Percentiles rank a stretch among this genome's conserved stretches.
phyloP scores from a whole-genome alignment of 139 green algal genomes.

The Diplosphaera chodatii region DNA sequence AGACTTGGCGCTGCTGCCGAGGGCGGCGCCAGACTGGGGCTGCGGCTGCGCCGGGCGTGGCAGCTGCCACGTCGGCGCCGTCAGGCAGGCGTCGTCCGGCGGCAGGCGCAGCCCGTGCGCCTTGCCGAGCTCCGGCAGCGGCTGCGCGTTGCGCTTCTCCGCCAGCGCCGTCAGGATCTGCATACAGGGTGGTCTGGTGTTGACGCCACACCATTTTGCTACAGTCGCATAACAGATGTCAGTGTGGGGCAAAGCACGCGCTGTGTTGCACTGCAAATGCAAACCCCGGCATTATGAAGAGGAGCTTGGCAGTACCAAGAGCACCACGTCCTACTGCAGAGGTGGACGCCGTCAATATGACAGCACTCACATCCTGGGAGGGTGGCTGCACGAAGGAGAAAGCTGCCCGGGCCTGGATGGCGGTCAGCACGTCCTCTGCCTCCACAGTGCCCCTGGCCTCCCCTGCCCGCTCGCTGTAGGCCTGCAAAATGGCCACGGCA shows the following conservation, averaged over 20 bases:
- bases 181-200: no score
- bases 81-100: background rate
- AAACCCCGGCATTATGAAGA: no score
- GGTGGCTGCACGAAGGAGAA: constrained; percentile 40
- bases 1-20: no score
- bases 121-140: constrained; percentile 29
- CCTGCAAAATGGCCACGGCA: no score
- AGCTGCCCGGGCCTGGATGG: constrained; percentile 35
- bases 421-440: constrained; percentile 56
- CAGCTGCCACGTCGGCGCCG: background rate
- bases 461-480: constrained; percentile 15
- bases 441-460: constrained; percentile 33
- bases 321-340: no score
- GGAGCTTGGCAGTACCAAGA: no score
- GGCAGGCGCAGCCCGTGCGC: constrained; percentile 22
- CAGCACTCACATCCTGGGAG: constrained; percentile 29
- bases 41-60: background rate
- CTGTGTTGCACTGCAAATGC: no score
- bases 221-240: no score
- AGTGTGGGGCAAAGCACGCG: no score
- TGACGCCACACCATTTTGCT: no score
- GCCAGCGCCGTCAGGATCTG: constrained; percentile 30
- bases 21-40: no score
- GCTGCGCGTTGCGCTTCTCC: constrained; percentile 29
- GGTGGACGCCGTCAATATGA: no score